Conservation (phyloP, 2,329 filamentous ascomycete species). For the Diaporthe citriasiana region DNA sequence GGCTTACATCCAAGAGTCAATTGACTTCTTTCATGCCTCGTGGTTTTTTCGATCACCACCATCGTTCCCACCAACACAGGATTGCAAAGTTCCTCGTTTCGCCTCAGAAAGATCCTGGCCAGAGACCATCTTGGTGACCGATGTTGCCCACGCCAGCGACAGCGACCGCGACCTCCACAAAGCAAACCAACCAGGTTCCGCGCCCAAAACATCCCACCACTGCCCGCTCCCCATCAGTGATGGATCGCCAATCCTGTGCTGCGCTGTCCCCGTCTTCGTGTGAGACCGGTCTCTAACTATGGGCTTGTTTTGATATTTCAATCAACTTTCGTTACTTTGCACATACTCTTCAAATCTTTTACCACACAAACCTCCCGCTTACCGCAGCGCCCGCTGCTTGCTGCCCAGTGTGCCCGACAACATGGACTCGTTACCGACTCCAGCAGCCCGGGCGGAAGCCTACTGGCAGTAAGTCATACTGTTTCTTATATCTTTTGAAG, state of each 20-base stretch:
- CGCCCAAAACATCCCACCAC: constrained; percentile 43
- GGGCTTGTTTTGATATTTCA: constrained; percentile 38
- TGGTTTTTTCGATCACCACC: constrained; percentile 14
- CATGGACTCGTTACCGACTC: constrained; percentile 36
- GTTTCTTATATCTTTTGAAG: background rate
- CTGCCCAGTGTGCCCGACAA: constrained; percentile 33
- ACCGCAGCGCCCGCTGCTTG: constrained; percentile 38
- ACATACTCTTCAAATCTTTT: constrained; percentile 7
- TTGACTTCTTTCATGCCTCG: constrained; percentile 22
- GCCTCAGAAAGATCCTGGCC: background rate
- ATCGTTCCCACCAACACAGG: constrained; percentile 16
- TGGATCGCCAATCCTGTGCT: constrained; percentile 50
- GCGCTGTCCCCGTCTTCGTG: constrained; percentile 47
- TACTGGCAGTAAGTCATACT: constrained; percentile 41
- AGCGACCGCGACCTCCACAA: constrained; percentile 30
- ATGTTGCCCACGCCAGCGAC: constrained; percentile 39
- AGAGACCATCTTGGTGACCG: constrained; percentile 34
- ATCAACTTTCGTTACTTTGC: constrained; percentile 38
- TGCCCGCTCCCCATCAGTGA: constrained; percentile 46
- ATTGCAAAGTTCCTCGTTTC: constrained; percentile 28
- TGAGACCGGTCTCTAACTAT: constrained; percentile 50
- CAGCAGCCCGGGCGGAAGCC: constrained; percentile 37
- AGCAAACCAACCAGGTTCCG: constrained; percentile 31
- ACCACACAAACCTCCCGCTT: constrained; percentile 21
- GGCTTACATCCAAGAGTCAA: constrained; percentile 33